Conservation (phyloP, 2,329 filamentous ascomycete species). For the Xylaria sp. region DNA sequence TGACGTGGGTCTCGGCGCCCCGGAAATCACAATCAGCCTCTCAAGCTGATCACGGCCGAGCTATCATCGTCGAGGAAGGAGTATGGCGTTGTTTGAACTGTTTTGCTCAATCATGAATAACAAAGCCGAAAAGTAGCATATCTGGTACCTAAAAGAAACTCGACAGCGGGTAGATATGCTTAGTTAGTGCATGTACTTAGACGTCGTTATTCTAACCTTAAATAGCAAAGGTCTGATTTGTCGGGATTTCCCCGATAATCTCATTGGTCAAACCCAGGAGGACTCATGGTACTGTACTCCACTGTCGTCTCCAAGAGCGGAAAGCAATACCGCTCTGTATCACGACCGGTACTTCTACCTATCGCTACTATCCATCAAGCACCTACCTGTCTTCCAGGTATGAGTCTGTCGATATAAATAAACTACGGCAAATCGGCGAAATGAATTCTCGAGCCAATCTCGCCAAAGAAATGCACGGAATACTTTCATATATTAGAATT, state of each 20-base stretch:
- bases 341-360: no score
- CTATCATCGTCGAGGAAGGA: no score
- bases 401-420: neutral
- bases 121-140: no score
- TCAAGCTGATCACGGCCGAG: neutral
- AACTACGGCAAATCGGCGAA: neutral
- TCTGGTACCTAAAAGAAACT: neutral
- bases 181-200: neutral
- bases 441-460: neutral
- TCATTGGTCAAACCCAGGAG: constrained; percentile 2
- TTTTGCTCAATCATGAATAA: neutral
- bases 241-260: constrained; percentile 2
- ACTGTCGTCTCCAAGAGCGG: neutral
- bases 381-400: neutral
- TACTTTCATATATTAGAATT: no score
- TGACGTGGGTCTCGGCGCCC: constrained; percentile 13
- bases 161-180: neutral
- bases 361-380: no score
- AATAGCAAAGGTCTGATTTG: constrained; percentile 19
- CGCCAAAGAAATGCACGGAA: no score
- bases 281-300: neutral
- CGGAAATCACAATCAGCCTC: constrained; percentile 9
- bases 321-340: constrained; percentile 9
- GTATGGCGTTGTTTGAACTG: no score
- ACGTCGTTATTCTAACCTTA: constrained; percentile 6